A percentile compares a stretch with the other conserved stretches of the same genome.
Evolutionary conservation across 2,329 filamentous ascomycete species (phyloP).

Genomic region (Chrysosporium queenslandicum): DNA sequence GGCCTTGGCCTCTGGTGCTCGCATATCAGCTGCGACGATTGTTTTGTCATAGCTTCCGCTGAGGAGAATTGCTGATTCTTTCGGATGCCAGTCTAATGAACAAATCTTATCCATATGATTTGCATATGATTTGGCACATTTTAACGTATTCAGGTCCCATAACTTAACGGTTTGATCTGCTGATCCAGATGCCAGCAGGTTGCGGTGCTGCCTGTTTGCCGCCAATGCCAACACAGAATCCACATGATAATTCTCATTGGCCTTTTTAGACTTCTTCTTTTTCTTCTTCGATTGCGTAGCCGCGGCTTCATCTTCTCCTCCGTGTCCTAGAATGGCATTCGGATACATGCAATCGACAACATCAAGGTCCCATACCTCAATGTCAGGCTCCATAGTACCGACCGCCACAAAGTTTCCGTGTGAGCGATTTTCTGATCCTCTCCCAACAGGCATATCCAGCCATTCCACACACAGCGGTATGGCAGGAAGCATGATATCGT

Average conservation of each 20-base stretch:
- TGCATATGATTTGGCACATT: slow-evolving; percentile 88
- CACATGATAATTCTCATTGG: slow-evolving; percentile 86
- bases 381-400: slow-evolving; percentile 95
- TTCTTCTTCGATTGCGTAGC: slow-evolving; percentile 55
- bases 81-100: slow-evolving; percentile 84
- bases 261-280: slow-evolving; percentile 79
- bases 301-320: slow-evolving; percentile 41
- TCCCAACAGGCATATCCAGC: slow-evolving; percentile 83
- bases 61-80: slow-evolving; percentile 75
- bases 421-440: slow-evolving; percentile 53
- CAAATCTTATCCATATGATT: slow-evolving; percentile 98
- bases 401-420: slow-evolving; percentile 87
- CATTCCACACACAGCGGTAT: slow-evolving; percentile 94
- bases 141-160: slow-evolving; percentile 88
- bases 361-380: slow-evolving; percentile 96
- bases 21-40: slow-evolving; percentile 90
- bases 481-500: slow-evolving; percentile 97
- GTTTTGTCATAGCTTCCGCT: slow-evolving; percentile 94
- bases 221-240: slow-evolving; percentile 86
- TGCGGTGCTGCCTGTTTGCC: slow-evolving; percentile 85
- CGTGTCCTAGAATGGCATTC: slow-evolving; percentile 84
- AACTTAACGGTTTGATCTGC: slow-evolving; percentile 96
- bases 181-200: slow-evolving; percentile 86
- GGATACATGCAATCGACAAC: slow-evolving; percentile 97
- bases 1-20: slow-evolving; percentile 70